Evolutionary conservation across 257 asterid species (phyloP).

Genomic region (Solanum chmielewskii): DNA sequence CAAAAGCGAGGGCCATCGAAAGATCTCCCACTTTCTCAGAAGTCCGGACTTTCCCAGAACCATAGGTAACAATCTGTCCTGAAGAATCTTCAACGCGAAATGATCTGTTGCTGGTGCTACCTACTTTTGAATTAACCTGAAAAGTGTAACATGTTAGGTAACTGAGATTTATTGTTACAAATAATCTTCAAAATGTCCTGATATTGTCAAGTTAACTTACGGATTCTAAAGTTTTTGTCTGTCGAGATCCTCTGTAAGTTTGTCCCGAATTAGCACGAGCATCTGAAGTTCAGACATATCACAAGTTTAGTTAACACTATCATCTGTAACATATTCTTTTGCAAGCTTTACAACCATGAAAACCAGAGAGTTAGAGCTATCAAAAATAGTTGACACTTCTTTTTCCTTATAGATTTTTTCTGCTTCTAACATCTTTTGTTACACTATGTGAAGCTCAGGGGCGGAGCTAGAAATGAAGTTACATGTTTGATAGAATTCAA

Average conservation of each 20-base stretch:
- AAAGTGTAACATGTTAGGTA: not conserved
- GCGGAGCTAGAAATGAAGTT: not conserved
- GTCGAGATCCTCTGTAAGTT: constrained; percentile 37
- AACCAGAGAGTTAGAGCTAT: not conserved
- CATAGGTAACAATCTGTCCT: constrained; percentile 50
- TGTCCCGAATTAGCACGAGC: constrained; percentile 36
- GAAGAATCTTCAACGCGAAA: constrained; percentile 31
- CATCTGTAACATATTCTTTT: not conserved
- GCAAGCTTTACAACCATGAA: not conserved
- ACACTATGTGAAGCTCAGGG: not conserved
- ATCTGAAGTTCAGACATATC: constrained; percentile 21
- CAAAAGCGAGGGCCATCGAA: constrained; percentile 56
- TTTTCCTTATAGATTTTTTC: not conserved
- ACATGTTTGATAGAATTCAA: not conserved
- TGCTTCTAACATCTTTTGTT: not conserved
- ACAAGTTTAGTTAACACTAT: not conserved
- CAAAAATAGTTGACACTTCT: not conserved
- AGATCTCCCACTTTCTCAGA: constrained; percentile 37
- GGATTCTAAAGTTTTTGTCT: constrained; percentile 36
- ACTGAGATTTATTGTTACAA: not conserved
- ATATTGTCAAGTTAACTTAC: constrained; percentile 30
- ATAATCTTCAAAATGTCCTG: not conserved
- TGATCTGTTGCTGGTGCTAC: constrained; percentile 22
- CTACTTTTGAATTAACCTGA: constrained; percentile 40
- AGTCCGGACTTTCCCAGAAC: constrained; percentile 26